A percentile compares a stretch with the other conserved stretches of the same genome.
Conservation (phyloP, 768 basidiomycete genomes). For the Russula virescens region DNA sequence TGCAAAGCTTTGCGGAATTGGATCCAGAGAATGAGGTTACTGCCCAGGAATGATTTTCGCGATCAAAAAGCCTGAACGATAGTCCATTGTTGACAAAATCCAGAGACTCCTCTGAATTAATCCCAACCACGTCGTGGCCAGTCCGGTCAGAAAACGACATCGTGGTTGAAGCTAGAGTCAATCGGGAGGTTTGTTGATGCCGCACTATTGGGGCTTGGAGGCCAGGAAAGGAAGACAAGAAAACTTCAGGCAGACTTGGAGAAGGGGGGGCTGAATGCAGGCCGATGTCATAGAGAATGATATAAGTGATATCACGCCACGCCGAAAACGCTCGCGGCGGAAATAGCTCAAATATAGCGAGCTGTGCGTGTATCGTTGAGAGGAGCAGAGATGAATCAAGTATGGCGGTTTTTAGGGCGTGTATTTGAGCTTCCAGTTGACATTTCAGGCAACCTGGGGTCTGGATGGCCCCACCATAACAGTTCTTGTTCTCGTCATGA, state of each 20-base stretch:
- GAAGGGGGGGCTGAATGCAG: background rate
- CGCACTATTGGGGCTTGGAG: background rate
- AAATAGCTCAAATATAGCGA: conserved; percentile 3
- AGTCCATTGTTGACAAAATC: background rate
- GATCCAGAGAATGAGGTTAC: background rate
- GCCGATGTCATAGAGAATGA: conserved; percentile 9
- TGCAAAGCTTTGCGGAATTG: background rate
- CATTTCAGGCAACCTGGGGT: background rate
- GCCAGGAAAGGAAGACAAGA: background rate
- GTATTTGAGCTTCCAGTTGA: background rate
- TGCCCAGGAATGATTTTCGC: background rate
- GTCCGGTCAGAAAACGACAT: background rate
- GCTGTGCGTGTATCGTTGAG: background rate
- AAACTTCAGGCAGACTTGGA: background rate
- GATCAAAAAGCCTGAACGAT: background rate
- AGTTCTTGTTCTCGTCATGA: background rate
- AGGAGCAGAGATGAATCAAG: conserved; percentile 10
- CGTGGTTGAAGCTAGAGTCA: background rate
- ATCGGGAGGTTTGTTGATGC: background rate
- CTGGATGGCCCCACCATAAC: background rate
- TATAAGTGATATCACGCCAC: conserved; percentile 8
- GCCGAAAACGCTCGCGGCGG: conserved; percentile 1
- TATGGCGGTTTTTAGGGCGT: background rate
- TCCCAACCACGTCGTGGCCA: too few species aligned
- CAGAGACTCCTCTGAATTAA: background rate